Evolutionary conservation across 2,329 filamentous ascomycete genomes (phyloP).

Genomic region (Ascochyta koolunga): DNA sequence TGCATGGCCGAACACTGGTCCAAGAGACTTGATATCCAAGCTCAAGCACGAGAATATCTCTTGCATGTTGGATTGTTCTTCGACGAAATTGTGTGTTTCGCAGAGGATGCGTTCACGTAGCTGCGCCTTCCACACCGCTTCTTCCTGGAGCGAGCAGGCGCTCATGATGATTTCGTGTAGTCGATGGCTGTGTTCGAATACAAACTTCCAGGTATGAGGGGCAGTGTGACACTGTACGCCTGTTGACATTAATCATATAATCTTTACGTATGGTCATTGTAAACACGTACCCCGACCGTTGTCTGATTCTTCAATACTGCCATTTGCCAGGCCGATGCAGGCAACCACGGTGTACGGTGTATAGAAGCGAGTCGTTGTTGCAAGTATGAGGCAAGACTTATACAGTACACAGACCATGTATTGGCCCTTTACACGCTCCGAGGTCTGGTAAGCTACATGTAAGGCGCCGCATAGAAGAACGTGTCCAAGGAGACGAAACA

Average conservation of each 20-base stretch:
- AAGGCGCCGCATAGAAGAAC: slow-evolving; percentile 82
- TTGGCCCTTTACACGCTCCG: slow-evolving; percentile 70
- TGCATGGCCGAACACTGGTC: slow-evolving; percentile 75
- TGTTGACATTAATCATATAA: slow-evolving; percentile 47
- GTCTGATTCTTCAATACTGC: slow-evolving; percentile 73
- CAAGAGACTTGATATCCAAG: slow-evolving; percentile 74
- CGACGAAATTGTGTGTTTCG: slow-evolving; percentile 58
- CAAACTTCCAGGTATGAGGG: slow-evolving; percentile 88
- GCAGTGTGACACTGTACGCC: slow-evolving; percentile 87
- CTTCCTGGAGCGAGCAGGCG: slow-evolving; percentile 81
- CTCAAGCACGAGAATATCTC: slow-evolving; percentile 68
- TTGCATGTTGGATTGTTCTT: slow-evolving; percentile 54
- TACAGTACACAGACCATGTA: slow-evolving; percentile 91
- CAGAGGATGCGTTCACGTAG: slow-evolving; percentile 61
- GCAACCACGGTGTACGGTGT: slow-evolving; percentile 75
- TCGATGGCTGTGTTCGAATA: slow-evolving; percentile 78
- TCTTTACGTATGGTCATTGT: not conserved
- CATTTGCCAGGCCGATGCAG: slow-evolving; percentile 70
- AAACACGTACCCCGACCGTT: slow-evolving; percentile 69
- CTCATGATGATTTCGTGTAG: slow-evolving; percentile 86
- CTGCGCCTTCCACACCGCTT: slow-evolving; percentile 77
- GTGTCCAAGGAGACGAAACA: slow-evolving; percentile 81
- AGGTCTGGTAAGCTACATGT: slow-evolving; percentile 80
- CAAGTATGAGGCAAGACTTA: slow-evolving; percentile 77
- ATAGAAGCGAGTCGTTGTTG: slow-evolving; percentile 67